Base-by-base conservation (phyloP, 306 rosid species). In the Oemleria cerasiformis region DNA sequence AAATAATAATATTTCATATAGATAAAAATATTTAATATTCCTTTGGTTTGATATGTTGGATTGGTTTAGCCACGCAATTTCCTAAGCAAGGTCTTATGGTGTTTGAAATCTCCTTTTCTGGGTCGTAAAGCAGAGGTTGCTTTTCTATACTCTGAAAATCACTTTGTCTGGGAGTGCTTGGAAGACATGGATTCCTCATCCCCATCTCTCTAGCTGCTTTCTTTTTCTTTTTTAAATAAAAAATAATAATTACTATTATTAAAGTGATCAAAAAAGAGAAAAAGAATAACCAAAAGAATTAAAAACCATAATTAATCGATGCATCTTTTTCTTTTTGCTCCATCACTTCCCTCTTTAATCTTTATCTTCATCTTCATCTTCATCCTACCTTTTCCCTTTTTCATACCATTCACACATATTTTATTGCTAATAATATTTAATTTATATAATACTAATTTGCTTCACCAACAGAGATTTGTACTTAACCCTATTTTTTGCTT, bases 21-120 rank as follows among this genome's bases (percentile, higher is more conserved):
- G 30, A 30, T 30, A 30, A 30, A 30, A 30, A 30, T 30, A 30
- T 30, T 30, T 30, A 30, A 30, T 30, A 1, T 1, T 30, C 36
- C 3, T 25, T 25, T 30, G 36, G 36, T 30, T 30, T 30, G 36
- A 4, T 30, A 30, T 11, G 59, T 45, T 59, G 50, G 20, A 54
- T 19, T 85, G 88, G 85, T 73, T 87, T 80, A 75, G 86, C 88
- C 93, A 90, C 87, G 94, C 92, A 86, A 91, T 87, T 93, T 89
- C 98, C 94, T 81, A 87, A 86, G 97, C 87, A 73, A 84, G 82
- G 83, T 74, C 89, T 83, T 82, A 81, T 51, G 86, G 81, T 80
- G 89, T 89, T 89, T 91, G 96, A 91, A 91, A 86, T 74, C 92
- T 91, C 92, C 90, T 89, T 94, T 91, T 91, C 96, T 89, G 90